Percentiles rank a stretch among this genome's conserved stretches.
phyloP scores from a whole-genome alignment of 2,329 filamentous ascomycete species.

The Fusarium pseudoanthophilum region DNA sequence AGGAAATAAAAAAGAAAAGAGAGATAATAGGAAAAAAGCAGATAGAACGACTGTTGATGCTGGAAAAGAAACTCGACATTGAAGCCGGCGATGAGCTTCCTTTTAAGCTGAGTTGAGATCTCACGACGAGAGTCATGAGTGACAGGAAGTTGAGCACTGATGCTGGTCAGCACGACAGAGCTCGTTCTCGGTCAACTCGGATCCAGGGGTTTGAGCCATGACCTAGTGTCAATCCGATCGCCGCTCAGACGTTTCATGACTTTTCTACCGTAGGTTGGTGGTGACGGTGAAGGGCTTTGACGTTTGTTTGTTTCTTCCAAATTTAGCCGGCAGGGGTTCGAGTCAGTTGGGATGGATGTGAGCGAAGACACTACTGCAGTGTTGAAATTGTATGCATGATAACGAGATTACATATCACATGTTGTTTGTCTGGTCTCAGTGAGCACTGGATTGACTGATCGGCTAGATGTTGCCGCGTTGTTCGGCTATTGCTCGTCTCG shows the following conservation, averaged over 20 bases:
- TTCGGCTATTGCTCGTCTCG: not conserved
- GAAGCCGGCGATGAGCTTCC: slow-evolving; percentile 9
- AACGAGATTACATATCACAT: slow-evolving; percentile 16
- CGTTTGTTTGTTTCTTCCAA: slow-evolving; percentile 26
- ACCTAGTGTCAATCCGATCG: slow-evolving; percentile 30
- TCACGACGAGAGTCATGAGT: not conserved
- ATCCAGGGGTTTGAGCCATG: slow-evolving; percentile 11
- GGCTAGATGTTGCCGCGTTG: too few relatives aligned
- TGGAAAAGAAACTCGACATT: slow-evolving; percentile 5
- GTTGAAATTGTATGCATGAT: not conserved
- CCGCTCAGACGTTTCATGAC: slow-evolving; percentile 35
- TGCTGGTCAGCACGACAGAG: not conserved
- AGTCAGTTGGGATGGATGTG: slow-evolving; percentile 17
- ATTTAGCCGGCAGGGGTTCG: slow-evolving; percentile 25
- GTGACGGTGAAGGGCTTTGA: slow-evolving; percentile 29
- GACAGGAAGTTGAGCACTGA: not conserved
- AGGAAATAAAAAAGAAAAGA: slow-evolving; percentile 6
- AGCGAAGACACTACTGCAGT: not conserved
- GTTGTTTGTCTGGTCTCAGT: not conserved
- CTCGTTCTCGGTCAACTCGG: slow-evolving; percentile 17
- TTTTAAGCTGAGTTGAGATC: slow-evolving; percentile 24
- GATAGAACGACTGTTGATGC: slow-evolving; percentile 30
- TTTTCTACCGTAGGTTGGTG: slow-evolving; percentile 21
- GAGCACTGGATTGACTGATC: accelerated
- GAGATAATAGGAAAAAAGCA: slow-evolving; percentile 8